Base-by-base conservation (phyloP, 2,329 filamentous ascomycete genomes). In the Fusarium buxicola region DNA sequence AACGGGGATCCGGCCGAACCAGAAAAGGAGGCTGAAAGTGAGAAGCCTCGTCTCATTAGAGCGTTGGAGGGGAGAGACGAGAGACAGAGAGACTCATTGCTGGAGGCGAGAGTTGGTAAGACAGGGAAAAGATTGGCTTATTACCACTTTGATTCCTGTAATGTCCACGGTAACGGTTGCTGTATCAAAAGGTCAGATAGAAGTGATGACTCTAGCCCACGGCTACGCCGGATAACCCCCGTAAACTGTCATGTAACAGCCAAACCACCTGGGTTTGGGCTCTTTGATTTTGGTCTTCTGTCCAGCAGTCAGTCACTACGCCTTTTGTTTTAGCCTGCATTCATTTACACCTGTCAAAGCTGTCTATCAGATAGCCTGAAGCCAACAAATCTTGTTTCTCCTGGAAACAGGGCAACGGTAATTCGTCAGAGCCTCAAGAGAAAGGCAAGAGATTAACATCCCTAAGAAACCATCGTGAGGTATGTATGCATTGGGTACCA, bases 21-120 rank as follows among this genome's bases (percentile, higher is more conserved):
- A 41, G 41, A 52, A 56, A 61, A 48, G 61, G 61, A 64, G 61
- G 61, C 61, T 65, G 43, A 62, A 58, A 65, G 60, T 60, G 60
- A 60, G 43, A 48, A 36, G 38, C 50, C 60, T 56, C 55, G 55
- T 56, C 59, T 55, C 41, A 13, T 34, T 35, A 21, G 41, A 58
- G 58, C 38, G 53, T 51, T 53, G 58, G 58, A 62, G 61, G 35
- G 6, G 6, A 21, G 21, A 21, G 21, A 21, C 21, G 21, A 12
- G 18, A n/a, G n/a, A n/a, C n/a, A 21, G 6, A 21, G 21, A 21
- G 21, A 21, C 21, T 21, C 21, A 4, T 21, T 21, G 21, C 18
- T 8, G 21, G 12, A 41, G 39, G 34, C 15, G 15, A 16, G 3
- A 3, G 15, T 10, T 34, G 13, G 3, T 32, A 7, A 24, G 47